Conservation (phyloP, 192 early-diverging fungal species). For the Gryganskiella cystojenkinii region DNA sequence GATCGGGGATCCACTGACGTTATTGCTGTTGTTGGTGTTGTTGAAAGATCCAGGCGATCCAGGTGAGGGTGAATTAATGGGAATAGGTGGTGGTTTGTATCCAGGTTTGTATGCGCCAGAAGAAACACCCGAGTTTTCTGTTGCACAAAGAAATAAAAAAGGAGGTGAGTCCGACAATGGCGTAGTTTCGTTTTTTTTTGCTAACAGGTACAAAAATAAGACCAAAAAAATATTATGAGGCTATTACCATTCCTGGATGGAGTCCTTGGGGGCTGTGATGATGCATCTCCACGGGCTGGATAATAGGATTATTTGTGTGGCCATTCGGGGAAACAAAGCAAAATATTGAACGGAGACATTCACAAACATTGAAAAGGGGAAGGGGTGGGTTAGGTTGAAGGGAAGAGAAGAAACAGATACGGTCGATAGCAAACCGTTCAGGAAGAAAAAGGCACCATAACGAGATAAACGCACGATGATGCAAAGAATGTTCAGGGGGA, state of each 20-base stretch:
- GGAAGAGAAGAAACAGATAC: no score
- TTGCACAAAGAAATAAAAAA: not conserved
- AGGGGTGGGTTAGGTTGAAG: no score
- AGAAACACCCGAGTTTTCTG: conserved; percentile 8
- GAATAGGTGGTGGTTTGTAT: conserved; percentile 48
- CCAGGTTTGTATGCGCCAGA: conserved; percentile 49
- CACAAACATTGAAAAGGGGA: no score
- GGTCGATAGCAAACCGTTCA: no score
- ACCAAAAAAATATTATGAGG: no score
- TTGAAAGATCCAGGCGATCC: conserved; percentile 3
- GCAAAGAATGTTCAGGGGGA: no score
- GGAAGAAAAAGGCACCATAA: no score
- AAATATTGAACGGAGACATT: not conserved
- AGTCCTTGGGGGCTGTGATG: not conserved
- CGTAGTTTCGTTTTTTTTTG: not conserved
- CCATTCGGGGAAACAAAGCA: not conserved
- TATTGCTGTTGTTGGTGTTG: not conserved
- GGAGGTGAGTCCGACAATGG: not conserved
- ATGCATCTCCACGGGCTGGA: not conserved
- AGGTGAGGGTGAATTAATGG: conserved; percentile 14
- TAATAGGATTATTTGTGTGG: no score
- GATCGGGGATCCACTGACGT: conserved; percentile 18
- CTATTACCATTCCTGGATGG: not conserved
- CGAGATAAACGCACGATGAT: no score
- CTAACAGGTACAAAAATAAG: no score